These are phyloP conservation scores for Phlebiopsis flavidoalba DNA, from an alignment of 768 basidiomycete genomes.

Conservation along the genomic window DNA sequence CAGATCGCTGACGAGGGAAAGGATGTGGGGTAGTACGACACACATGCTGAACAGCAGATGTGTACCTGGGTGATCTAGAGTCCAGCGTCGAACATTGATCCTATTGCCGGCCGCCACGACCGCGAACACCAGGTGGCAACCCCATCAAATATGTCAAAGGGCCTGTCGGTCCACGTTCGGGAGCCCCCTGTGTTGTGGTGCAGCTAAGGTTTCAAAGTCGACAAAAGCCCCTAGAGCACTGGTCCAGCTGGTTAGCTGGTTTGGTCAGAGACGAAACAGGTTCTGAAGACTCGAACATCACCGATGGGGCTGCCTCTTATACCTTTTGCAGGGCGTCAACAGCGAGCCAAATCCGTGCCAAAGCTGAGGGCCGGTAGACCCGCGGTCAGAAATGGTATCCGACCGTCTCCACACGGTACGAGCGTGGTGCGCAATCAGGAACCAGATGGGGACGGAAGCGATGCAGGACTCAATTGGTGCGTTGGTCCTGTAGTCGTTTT, in stretches of 20 bases:
- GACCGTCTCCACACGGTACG: neutral
- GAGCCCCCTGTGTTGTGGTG: no score
- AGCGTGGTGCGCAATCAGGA: neutral
- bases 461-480: neutral
- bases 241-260: neutral
- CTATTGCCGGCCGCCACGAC: conserved; percentile 21
- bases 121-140: conserved; percentile 7
- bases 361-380: neutral
- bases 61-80: neutral
- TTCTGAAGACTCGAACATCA: neutral
- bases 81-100: conserved; percentile 12
- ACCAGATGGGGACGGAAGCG: neutral
- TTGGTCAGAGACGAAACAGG: neutral
- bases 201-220: conserved; percentile 2
- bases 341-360: neutral
- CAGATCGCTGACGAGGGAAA: no score
- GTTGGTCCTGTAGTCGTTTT: neutral
- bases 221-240: neutral
- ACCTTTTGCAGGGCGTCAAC: neutral
- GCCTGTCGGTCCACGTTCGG: conserved; percentile 5
- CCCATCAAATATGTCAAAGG: conserved; percentile 9
- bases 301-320: neutral
- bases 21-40: neutral
- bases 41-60: neutral
- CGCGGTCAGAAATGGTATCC: neutral